Base-by-base conservation (phyloP, 169 alveolate species). In the Cryptosporidium bovis region DNA sequence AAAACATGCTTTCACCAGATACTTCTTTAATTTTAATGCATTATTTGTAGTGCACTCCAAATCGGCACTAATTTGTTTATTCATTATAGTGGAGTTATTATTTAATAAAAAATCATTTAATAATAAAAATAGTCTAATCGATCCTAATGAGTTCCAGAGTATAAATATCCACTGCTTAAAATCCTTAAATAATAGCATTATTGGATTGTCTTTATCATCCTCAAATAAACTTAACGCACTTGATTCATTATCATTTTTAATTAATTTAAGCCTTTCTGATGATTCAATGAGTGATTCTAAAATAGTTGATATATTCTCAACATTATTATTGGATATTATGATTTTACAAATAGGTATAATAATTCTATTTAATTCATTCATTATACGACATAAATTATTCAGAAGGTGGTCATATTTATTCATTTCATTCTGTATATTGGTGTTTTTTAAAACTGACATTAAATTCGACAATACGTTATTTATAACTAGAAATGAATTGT, bases 151-250 rank as follows among this genome's bases (percentile, higher is more conserved):
- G 27, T 51, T 60, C 71, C 77, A 77, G 2, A 77, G 16, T 2
- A 62, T 34, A 58, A 51, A 65, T n/a, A 77, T 31, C 65, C 77
- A 60, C 24, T 44, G 69, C 27, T 77, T 77, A 1, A 77, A 16
- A 40, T 62, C 71, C 8, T 60, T 60, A 15, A 77, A 62, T 44
- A 77, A 51, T 6, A 77, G 27, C 1, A 77, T 34, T 1, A 62
- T 34, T 34, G 87, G 87, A 56, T 77, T 77, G 24, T 77, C 87
- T 27, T 62, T 48, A 27, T 77, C 71, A 13, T 77, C 85, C 3
- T 77, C 77, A 62, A 44, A 60, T n/a, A 77, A 29, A 2, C 18
- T 29, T 48, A 29, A 48, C 0, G 40, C 8, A 34, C 64, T 36
- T 29, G 44, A 44, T 15, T 77, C 71, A 13, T 46, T 60, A 44